A percentile compares a stretch with the other conserved stretches of the same genome.
phyloP scores from a whole-genome alignment of 805 yeast species.

The Scheffersomyces spartinae region DNA sequence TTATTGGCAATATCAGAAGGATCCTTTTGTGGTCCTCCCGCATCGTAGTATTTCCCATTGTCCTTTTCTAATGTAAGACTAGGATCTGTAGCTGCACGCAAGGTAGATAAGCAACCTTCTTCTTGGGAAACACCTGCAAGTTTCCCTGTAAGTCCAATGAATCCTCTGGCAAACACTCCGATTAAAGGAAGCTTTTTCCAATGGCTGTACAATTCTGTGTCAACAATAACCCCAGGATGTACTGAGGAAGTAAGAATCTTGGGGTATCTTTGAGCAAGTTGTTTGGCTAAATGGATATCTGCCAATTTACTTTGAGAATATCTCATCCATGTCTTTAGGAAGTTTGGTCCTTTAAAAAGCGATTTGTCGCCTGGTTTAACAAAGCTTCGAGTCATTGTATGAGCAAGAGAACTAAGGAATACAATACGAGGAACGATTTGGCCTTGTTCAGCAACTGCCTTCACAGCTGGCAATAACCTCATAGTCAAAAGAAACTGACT shows the following conservation, averaged over 20 bases:
- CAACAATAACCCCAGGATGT: slow-evolving; percentile 28
- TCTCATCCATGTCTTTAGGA: slow-evolving; percentile 17
- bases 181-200: slow-evolving; percentile 15
- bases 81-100: slow-evolving; percentile 22
- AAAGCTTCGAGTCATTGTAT: slow-evolving; percentile 12
- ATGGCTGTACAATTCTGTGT: slow-evolving; percentile 20
- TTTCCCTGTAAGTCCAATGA: slow-evolving; percentile 7
- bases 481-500: slow-evolving; percentile 23
- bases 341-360: slow-evolving; percentile 15
- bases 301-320: slow-evolving; percentile 25
- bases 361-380: slow-evolving; percentile 13
- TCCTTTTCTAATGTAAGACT: slow-evolving; percentile 10
- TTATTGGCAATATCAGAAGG: slow-evolving; percentile 15
- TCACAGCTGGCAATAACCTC: slow-evolving; percentile 15
- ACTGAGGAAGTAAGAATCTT: slow-evolving; percentile 20
- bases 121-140: slow-evolving; percentile 19
- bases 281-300: slow-evolving; percentile 17
- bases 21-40: slow-evolving; percentile 18
- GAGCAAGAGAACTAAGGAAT: slow-evolving; percentile 21
- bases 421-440: slow-evolving; percentile 17
- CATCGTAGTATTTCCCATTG: slow-evolving; percentile 18
- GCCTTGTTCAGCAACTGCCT: slow-evolving; percentile 8
- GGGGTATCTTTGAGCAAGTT: slow-evolving; percentile 16
- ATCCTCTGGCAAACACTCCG: slow-evolving; percentile 9
- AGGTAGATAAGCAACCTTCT: slow-evolving; percentile 22